Evolutionary conservation across 2,329 filamentous ascomycete genomes (phyloP).

Genomic region (Arthrobotrys pseudoclavata): DNA sequence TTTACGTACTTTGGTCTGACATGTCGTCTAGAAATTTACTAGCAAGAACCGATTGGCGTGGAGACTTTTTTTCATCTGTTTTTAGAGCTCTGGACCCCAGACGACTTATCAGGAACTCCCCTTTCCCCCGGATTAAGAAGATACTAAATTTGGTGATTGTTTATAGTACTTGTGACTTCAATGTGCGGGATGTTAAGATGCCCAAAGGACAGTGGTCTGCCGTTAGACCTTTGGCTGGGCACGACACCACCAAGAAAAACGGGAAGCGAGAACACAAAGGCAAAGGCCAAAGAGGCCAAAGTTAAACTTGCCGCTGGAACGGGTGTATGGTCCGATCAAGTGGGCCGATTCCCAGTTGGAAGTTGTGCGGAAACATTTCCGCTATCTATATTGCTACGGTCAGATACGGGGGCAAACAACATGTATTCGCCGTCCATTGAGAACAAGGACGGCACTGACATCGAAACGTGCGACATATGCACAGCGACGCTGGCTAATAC

Average conservation of each 20-base stretch:
- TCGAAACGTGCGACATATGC: conserved; percentile 2
- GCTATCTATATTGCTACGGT: not conserved
- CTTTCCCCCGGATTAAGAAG: not conserved
- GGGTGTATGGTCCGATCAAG: not conserved
- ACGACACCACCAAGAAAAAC: not conserved
- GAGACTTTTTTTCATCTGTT: not conserved
- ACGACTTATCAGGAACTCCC: conserved; percentile 5
- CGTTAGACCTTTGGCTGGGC: not conserved
- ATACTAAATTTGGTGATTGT: not conserved
- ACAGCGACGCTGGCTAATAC: not conserved
- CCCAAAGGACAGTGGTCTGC: not conserved
- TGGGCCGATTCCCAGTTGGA: not conserved
- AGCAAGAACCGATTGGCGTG: not conserved
- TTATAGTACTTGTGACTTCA: not conserved
- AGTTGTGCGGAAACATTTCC: conserved; percentile 26
- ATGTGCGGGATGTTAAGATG: not conserved
- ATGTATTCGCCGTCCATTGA: not conserved
- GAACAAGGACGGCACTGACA: not conserved
- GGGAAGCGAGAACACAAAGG: not conserved
- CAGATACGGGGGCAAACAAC: not conserved
- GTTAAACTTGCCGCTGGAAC: not conserved
- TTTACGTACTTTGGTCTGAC: not conserved
- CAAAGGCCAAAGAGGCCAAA: not conserved
- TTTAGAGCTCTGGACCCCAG: not conserved
- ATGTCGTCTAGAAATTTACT: conserved; percentile 9